phyloP scores from a whole-genome alignment of 2,329 filamentous ascomycete species.

The Apiospora aurea region DNA sequence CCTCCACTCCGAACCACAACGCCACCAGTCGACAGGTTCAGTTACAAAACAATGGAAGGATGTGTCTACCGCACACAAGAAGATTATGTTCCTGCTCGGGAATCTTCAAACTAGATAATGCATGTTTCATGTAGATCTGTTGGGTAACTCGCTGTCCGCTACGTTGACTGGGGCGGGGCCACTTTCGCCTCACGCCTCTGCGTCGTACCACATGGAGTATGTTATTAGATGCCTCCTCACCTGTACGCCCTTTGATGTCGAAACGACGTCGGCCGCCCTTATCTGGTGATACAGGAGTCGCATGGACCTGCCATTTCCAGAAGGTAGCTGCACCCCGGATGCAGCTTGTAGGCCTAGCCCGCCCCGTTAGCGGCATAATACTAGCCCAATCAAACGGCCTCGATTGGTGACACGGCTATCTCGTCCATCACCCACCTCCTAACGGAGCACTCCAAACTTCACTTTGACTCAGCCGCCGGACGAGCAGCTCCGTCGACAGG shows the following conservation, averaged over 20 bases:
- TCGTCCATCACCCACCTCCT: neutral
- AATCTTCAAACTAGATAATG: no score
- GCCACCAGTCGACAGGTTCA: no score
- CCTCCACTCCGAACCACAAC: no score
- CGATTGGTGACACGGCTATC: neutral
- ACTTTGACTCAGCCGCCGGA: neutral
- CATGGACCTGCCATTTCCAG: conserved; percentile 7
- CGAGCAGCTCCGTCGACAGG: neutral
- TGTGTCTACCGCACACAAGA: no score
- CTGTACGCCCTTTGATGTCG: neutral
- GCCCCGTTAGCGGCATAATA: neutral
- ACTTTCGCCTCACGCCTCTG: neutral
- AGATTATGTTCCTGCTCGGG: no score
- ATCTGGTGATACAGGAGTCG: neutral
- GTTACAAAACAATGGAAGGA: no score
- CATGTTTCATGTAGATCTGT: no score
- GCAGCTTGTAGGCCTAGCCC: neutral
- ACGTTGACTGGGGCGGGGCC: no score
- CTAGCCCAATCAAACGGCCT: neutral
- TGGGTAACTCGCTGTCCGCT: no score
- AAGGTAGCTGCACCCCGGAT: conserved; percentile 6
- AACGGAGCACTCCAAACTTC: conserved; percentile 12
- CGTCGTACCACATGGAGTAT: neutral
- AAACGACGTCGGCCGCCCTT: neutral
- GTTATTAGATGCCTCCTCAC: neutral